Evolutionary conservation across 495 filamentous ascomycete species (phyloP), one percentile per base, ranked within the genome.

Genomic region (Trichoderma orchidacearum): DNA sequence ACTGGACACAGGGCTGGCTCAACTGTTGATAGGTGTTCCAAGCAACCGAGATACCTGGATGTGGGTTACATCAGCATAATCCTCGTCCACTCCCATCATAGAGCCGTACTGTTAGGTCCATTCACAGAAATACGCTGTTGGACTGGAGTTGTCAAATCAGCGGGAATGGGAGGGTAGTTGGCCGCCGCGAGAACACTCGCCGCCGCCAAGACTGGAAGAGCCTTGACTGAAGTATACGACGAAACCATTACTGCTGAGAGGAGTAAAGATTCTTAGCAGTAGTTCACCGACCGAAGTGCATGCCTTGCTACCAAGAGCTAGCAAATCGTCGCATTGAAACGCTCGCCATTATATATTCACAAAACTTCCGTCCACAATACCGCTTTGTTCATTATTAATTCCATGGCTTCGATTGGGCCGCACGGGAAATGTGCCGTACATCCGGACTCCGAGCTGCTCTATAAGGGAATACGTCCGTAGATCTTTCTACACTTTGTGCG

Each of bases 121-220:
- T 76, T 75, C n/a, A 81, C 71, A 32, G 78, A 74, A 55, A 83
- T 64, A 4, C 80, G 77, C 60, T 81, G 80, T 63, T 82, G 80
- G 12, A 72, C 64, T 1, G 80, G 80, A 2, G 79, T 83, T 9
- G 78, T 79, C 65, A 75, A 56, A 62, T 83, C 80, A 15, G 58
- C 53, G 5, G 80, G 80, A n/a, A 73, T 71, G 8, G 73, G 30
- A 18, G 80, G 79, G 62, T 75, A 80, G 56, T 66, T 75, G 2
- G 75, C 74, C 12, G 61, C 62, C 12, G 76, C 77, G 51, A 70
- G 55, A 9, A 61, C 69, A 32, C 63, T 60, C 12, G 65, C 65
- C 18, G 65, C 65, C 18, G 71, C 76, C 57, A 78, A 30, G 9
- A 75, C 30, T n/a, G 77, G 75, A 30, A 76, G 59, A 41, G 59